These are phyloP conservation scores for Lactifluus volemus DNA, from an alignment of 768 basidiomycete species.

Conservation along the genomic window DNA sequence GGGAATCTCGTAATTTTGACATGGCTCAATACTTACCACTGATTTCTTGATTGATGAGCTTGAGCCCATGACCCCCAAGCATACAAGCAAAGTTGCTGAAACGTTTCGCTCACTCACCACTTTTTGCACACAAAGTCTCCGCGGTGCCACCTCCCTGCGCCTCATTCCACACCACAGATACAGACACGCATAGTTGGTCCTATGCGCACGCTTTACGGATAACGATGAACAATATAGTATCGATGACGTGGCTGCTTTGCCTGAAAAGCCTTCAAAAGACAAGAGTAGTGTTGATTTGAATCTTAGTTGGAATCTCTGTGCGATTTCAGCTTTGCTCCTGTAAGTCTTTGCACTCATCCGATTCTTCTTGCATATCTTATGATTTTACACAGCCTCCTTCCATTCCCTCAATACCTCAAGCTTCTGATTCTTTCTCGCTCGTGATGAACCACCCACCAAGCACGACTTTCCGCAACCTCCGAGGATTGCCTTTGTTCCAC, in stretches of 20 bases:
- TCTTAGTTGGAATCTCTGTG: constrained; percentile 47
- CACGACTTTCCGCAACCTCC: constrained; percentile 20
- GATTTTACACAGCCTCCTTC: constrained; percentile 16
- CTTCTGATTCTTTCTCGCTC: constrained; percentile 56
- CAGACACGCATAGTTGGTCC: constrained; percentile 30
- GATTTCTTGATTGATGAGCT: no score
- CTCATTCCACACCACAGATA: background rate
- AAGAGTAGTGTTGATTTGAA: constrained; percentile 30
- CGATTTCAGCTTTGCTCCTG: constrained; percentile 62
- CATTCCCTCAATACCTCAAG: constrained; percentile 3
- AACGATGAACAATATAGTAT: constrained; percentile 34
- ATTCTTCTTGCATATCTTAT: background rate
- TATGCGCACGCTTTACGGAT: constrained; percentile 43
- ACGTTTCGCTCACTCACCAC: constrained; percentile 21
- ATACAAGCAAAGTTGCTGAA: constrained; percentile 21
- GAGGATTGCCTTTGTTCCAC: constrained; percentile 24
- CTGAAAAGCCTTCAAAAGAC: constrained; percentile 32
- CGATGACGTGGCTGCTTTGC: constrained; percentile 29
- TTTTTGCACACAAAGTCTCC: constrained; percentile 26
- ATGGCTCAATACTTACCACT: no score
- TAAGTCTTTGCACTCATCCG: constrained; percentile 25
- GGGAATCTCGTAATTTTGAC: no score
- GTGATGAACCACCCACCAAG: constrained; percentile 23
- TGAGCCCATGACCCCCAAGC: constrained; percentile 14
- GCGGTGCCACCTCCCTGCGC: constrained; percentile 8